Percentiles rank a stretch among this genome's conserved stretches.
phyloP scores from a whole-genome alignment of 2,329 filamentous ascomycete species.

The Fusarium metavorans region DNA sequence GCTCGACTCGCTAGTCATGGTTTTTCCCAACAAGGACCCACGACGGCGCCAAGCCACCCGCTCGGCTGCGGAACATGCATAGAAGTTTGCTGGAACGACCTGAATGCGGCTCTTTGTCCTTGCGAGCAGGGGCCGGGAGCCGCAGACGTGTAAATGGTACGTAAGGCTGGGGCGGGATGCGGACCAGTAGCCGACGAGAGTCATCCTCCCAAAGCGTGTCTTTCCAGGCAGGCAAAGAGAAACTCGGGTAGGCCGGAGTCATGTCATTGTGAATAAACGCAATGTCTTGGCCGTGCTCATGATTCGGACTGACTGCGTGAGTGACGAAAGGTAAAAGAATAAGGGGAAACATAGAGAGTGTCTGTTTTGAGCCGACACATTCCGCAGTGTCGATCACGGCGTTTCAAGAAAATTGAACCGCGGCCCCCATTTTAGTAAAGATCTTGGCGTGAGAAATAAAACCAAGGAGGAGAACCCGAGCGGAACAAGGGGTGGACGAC shows the following conservation, averaged over 20 bases:
- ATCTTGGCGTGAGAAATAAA: neutral
- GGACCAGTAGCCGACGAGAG: neutral
- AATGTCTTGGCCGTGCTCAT: neutral
- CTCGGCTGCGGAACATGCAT: conserved; percentile 24
- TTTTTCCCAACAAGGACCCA: conserved; percentile 3
- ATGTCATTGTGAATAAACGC: neutral
- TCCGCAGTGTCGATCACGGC: neutral
- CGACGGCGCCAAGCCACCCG: conserved; percentile 30
- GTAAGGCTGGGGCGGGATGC: neutral
- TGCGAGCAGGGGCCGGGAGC: neutral
- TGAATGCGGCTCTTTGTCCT: conserved; percentile 36
- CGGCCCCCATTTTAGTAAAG: neutral
- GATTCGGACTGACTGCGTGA: neutral
- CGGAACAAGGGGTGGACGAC: neutral
- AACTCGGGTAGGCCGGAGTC: neutral
- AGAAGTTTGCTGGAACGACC: conserved; percentile 36
- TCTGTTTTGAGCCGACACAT: neutral
- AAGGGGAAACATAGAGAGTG: neutral
- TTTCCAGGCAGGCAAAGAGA: neutral
- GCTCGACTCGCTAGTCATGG: conserved; percentile 20
- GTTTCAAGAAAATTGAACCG: neutral
- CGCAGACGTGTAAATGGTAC: neutral
- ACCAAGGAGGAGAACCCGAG: neutral
- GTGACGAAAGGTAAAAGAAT: neutral
- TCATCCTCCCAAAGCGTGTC: neutral